phyloP scores from a whole-genome alignment of 1,139 yeast genomes.

The Debaryomycetaceae sp. region DNA sequence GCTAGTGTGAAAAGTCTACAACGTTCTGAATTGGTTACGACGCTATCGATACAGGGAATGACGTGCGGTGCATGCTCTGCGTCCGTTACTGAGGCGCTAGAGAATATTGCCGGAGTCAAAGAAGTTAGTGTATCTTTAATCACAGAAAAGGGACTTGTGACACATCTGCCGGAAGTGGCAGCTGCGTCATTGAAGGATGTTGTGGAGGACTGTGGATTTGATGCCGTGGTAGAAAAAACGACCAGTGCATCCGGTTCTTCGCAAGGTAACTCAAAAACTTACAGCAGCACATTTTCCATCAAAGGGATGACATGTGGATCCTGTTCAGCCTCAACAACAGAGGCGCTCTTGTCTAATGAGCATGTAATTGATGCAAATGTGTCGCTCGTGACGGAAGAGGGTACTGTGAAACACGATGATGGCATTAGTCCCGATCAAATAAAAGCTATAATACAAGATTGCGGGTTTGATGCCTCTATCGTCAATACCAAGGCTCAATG shows the following conservation, averaged over 20 bases:
- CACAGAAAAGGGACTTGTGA: conserved; percentile 43
- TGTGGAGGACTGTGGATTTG: conserved; percentile 39
- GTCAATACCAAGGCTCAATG: conserved; percentile 11
- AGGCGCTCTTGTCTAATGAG: conserved; percentile 41
- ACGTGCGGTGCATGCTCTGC: conserved; percentile 83
- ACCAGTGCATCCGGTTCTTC: conserved; percentile 13
- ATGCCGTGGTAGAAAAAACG: conserved; percentile 14
- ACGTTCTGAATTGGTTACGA: conserved; percentile 11
- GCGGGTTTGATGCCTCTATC: conserved; percentile 65
- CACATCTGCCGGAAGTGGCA: conserved; percentile 34
- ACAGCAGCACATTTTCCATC: conserved; percentile 28
- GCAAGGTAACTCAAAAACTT: conserved; percentile 1
- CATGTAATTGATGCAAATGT: conserved; percentile 57
- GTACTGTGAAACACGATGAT: conserved; percentile 47
- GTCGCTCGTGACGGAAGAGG: conserved; percentile 74
- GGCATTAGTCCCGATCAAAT: conserved; percentile 32
- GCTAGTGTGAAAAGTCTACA: conserved; percentile 12
- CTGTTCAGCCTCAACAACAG: conserved; percentile 65
- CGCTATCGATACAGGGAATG: conserved; percentile 63
- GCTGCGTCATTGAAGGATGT: conserved; percentile 20
- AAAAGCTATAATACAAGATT: conserved; percentile 57
- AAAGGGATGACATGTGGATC: conserved; percentile 89
- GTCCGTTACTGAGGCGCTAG: conserved; percentile 56
- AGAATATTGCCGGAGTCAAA: conserved; percentile 43
- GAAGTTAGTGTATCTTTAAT: conserved; percentile 43